Evolutionary conservation across 192 early-diverging fungal genomes (phyloP).

Genomic region (Backusella tarrabulga): DNA sequence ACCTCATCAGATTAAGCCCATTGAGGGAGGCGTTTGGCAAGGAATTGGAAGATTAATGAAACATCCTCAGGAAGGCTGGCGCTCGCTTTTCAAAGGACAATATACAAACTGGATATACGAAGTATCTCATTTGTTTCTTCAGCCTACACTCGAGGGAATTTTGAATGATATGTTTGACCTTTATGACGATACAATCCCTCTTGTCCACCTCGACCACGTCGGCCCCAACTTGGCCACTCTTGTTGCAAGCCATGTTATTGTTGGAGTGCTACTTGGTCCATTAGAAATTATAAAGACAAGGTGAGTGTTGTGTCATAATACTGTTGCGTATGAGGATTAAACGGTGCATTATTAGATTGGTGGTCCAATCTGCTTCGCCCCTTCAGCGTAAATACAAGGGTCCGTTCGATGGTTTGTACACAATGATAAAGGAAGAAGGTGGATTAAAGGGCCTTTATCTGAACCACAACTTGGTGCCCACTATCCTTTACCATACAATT

Average conservation of each 20-base stretch:
- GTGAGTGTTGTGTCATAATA: slow-evolving; percentile 36
- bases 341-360: slow-evolving; percentile 47
- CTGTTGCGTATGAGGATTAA: background rate
- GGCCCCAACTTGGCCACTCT: slow-evolving; percentile 68
- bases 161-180: slow-evolving; percentile 90
- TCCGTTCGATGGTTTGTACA: slow-evolving; percentile 69
- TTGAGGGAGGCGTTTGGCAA: slow-evolving; percentile 57
- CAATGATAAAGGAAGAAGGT: slow-evolving; percentile 79
- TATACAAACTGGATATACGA: slow-evolving; percentile 78
- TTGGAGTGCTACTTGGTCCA: slow-evolving; percentile 83
- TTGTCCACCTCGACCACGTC: slow-evolving; percentile 56
- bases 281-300: slow-evolving; percentile 87
- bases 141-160: slow-evolving; percentile 83
- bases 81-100: slow-evolving; percentile 61
- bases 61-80: slow-evolving; percentile 66
- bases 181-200: slow-evolving; percentile 83
- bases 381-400: slow-evolving; percentile 81
- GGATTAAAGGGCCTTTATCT: slow-evolving; percentile 69
- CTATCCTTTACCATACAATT: slow-evolving; percentile 77
- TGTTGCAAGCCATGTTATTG: slow-evolving; percentile 68
- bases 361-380: slow-evolving; percentile 81
- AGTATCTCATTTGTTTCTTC: slow-evolving; percentile 68
- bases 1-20: slow-evolving; percentile 59
- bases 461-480: slow-evolving; percentile 69
- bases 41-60: slow-evolving; percentile 51